Conservation (phyloP, 768 basidiomycete species). For the Dacryopinax spathularia region DNA sequence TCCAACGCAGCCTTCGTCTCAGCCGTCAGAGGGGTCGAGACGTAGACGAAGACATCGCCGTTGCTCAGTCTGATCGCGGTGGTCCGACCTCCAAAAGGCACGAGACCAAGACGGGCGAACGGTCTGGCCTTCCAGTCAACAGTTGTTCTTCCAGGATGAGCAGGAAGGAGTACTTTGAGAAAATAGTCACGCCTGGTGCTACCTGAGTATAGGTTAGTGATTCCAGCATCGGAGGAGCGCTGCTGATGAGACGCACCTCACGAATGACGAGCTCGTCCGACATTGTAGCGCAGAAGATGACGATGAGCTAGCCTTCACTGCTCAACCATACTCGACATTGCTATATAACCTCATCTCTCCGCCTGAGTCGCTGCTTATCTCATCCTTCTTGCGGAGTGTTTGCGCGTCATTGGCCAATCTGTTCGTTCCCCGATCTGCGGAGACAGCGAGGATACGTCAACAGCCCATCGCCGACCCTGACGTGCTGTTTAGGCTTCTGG, state of each 20-base stretch:
- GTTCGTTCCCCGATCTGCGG: no score
- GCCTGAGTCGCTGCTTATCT: no score
- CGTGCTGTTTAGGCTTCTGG: no score
- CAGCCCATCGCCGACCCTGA: no score
- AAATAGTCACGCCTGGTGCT: neutral
- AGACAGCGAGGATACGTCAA: no score
- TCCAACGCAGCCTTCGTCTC: constrained; percentile 19
- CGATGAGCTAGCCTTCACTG: no score
- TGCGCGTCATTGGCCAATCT: no score
- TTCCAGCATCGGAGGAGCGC: neutral
- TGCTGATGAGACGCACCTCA: neutral
- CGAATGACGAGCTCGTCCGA: neutral
- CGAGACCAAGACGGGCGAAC: constrained; percentile 22
- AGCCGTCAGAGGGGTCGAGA: constrained; percentile 23
- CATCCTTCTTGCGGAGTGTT: no score
- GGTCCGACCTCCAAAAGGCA: constrained; percentile 5
- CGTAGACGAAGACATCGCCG: constrained; percentile 23
- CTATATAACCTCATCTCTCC: no score
- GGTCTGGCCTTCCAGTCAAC: constrained; percentile 22
- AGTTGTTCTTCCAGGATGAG: neutral
- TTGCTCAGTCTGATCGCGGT: constrained; percentile 21
- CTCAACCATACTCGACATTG: no score
- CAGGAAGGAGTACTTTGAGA: neutral
- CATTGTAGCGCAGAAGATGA: neutral
- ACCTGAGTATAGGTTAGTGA: neutral